A percentile compares a stretch with the other conserved stretches of the same genome.
Evolutionary conservation across 148 eudicot genomes (phyloP).

Genomic region (Linanthus parryae): DNA sequence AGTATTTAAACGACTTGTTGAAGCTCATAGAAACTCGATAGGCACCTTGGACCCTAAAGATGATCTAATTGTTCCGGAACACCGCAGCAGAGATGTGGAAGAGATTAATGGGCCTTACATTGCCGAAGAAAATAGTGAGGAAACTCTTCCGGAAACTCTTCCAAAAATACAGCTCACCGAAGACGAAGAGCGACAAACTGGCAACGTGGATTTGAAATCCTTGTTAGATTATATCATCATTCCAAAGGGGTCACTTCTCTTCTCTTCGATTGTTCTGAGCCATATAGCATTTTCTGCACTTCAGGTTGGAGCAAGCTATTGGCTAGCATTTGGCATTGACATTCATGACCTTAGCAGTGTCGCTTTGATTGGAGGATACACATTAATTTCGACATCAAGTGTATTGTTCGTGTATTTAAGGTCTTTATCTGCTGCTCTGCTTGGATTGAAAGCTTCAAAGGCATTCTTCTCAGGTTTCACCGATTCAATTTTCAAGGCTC

Average conservation of each 20-base stretch:
- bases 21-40: constrained; percentile 46
- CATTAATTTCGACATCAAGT: constrained; percentile 32
- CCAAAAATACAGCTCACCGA: constrained; percentile 41
- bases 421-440: constrained; percentile 32
- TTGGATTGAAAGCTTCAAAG: constrained; percentile 55
- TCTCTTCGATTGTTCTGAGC: constrained; percentile 13
- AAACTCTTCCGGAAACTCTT: constrained; percentile 13
- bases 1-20: constrained; percentile 54
- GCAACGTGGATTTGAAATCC: constrained; percentile 45
- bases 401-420: constrained; percentile 42
- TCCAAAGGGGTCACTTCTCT: constrained; percentile 32
- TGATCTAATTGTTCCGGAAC: too few species aligned
- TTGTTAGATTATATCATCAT: constrained; percentile 34
- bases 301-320: constrained; percentile 45
- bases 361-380: constrained; percentile 33
- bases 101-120: constrained; percentile 5
- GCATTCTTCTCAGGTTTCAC: constrained; percentile 37
- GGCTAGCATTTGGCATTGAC: constrained; percentile 47
- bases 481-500: constrained; percentile 48
- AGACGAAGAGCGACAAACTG: constrained; percentile 51
- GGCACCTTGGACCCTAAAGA: constrained; percentile 18
- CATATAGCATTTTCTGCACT: constrained; percentile 32
- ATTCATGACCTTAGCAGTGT: constrained; percentile 28
- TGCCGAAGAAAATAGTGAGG: constrained; percentile 24
- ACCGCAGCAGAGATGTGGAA: constrained; percentile 5